Evolutionary conservation across 805 yeast species (phyloP), one percentile per base, ranked within the genome.

Genomic region (Lachancea fermentati): DNA sequence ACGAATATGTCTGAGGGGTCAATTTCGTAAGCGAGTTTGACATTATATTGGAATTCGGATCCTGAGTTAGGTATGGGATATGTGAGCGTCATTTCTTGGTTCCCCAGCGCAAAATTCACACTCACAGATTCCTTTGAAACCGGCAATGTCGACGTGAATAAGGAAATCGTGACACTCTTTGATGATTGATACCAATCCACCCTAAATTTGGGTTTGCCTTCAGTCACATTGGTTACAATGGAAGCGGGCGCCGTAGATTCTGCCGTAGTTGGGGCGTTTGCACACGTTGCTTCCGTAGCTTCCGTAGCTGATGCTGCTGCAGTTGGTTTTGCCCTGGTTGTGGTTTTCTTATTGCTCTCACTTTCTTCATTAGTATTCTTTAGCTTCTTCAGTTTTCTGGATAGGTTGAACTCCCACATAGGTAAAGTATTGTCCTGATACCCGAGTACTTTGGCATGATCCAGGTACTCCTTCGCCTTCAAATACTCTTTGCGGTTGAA

Each of bases 171-270:
- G 11, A 88, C 75, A 3, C 59, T 57, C 1, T 65, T 65, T 7
- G 65, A 52, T 12, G 79, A 71, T 59, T 93, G 96, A 63, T 79
- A 91, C 79, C 83, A 84, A 48, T 84, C 89, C n/a, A 66, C 62
- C 51, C 71, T 72, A 29, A 72, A 59, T 4, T 31, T 8, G 7
- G 30, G 37, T 13, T 32, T 28, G 5, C 8, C 36, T n/a, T 15
- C 16, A 37, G 41, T 4, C 2, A 15, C 22, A 19, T 25, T 18
- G 5, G 32, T 12, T n/a, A n/a, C n/a, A n/a, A n/a, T n/a, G n/a
- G n/a, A n/a, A n/a, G 48, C 59, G 55, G 47, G 42, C 15, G 30
- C 29, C 4, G 32, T 5, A 13, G n/a, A n/a, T n/a, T n/a, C n/a
- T n/a, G n/a, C n/a, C n/a, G n/a, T n/a, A n/a, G n/a, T n/a, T n/a